phyloP scores from a whole-genome alignment of 306 rosid genomes.

The Morella rubra region DNA sequence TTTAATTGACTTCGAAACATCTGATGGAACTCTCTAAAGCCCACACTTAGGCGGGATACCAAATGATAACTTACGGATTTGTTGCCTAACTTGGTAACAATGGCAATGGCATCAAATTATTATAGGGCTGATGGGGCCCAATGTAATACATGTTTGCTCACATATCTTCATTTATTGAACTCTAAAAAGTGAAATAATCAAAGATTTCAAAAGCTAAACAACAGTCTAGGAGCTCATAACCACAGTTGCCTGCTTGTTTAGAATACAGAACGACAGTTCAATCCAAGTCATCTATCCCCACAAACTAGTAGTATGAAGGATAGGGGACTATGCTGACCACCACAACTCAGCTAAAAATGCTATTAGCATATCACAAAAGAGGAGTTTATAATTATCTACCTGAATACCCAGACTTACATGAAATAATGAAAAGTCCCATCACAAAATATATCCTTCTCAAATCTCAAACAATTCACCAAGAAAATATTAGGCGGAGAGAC shows the following conservation, averaged over 20 bases:
- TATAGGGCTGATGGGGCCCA: neutral
- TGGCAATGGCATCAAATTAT: neutral
- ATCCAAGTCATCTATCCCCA: neutral
- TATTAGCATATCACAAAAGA: neutral
- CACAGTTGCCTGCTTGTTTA: neutral
- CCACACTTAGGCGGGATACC: neutral
- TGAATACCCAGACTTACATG: neutral
- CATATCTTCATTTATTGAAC: neutral
- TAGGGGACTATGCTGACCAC: neutral
- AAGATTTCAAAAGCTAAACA: constrained; percentile 9
- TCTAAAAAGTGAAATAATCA: constrained; percentile 4
- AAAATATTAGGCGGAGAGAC: constrained; percentile 1
- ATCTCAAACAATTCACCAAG: neutral
- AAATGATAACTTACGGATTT: neutral
- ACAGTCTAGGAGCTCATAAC: neutral
- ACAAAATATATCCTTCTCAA: neutral
- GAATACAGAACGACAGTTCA: neutral
- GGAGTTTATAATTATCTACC: neutral
- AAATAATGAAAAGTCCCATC: neutral
- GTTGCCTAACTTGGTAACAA: neutral
- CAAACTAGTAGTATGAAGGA: neutral
- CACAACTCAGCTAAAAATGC: neutral
- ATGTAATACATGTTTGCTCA: too few species aligned
- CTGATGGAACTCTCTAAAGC: neutral
- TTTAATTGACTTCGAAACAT: neutral